phyloP scores from a whole-genome alignment of 148 eudicot genomes.

The Diospyros lotus region DNA sequence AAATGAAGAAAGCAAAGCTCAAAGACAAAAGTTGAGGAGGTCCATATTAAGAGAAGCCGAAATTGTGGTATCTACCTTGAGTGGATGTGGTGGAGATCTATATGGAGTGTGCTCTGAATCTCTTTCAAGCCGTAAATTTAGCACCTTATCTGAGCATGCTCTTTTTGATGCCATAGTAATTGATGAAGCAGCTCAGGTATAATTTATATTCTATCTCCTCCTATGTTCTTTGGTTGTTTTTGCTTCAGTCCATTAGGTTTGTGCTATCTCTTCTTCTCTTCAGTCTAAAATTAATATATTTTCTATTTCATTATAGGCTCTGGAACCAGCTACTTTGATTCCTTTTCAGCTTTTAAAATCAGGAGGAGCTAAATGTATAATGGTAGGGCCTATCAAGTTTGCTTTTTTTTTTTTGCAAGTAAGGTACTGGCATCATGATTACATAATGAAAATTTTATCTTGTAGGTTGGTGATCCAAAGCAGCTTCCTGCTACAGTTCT shows the following conservation, averaged over 20 bases:
- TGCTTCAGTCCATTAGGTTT: not conserved
- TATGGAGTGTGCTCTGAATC: conserved; percentile 84
- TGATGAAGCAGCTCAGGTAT: conserved; percentile 99
- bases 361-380: conserved; percentile 74
- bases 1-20: conserved; percentile 72
- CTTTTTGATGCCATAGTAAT: conserved; percentile 95
- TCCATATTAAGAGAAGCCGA: conserved; percentile 90
- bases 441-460: conserved; percentile 4
- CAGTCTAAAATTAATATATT: not conserved
- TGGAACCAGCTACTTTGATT: conserved; percentile 94
- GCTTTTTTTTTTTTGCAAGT: not conserved
- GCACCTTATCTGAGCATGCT: conserved; percentile 53
- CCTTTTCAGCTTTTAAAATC: conserved; percentile 95
- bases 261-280: not conserved
- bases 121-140: conserved; percentile 44
- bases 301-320: conserved; percentile 49
- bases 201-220: not conserved
- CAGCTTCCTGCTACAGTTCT: conserved; percentile 99
- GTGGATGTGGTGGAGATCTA: conserved; percentile 99
- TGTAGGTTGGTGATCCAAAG: conserved; percentile 99
- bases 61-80: conserved; percentile 88
- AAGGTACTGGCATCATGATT: conserved; percentile 3
- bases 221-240: not conserved
- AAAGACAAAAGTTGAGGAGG: conserved; percentile 62
- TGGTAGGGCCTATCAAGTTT: conserved; percentile 46